Conservation (phyloP, 495 filamentous ascomycete species). For the Penicillium subrubescens region DNA sequence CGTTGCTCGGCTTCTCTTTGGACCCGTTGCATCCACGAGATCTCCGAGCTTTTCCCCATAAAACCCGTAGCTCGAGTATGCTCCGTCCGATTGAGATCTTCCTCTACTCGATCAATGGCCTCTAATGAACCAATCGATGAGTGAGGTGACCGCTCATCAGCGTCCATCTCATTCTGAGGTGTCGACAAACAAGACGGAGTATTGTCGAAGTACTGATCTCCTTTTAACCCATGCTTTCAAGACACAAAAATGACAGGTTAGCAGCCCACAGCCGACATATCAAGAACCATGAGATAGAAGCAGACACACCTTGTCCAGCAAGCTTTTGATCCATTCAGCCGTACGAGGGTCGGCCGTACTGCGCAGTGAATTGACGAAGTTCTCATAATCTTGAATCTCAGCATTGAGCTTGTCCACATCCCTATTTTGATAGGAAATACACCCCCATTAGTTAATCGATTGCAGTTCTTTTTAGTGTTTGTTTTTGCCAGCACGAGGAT, state of each 20-base stretch:
- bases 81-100: constrained; percentile 54
- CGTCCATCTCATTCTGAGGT: constrained; percentile 11
- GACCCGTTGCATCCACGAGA: constrained; percentile 55
- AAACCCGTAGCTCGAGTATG: constrained; percentile 51
- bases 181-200: neutral
- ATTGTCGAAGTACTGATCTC: constrained; percentile 1
- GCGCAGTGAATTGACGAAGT: constrained; percentile 44
- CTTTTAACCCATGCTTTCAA: constrained; percentile 8
- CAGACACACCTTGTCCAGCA: constrained; percentile 45
- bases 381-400: constrained; percentile 53
- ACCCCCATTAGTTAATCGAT: constrained; percentile 10
- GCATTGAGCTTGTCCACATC: constrained; percentile 46
- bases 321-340: constrained; percentile 38
- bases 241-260: neutral
- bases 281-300: neutral
- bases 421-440: constrained; percentile 9
- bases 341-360: constrained; percentile 34
- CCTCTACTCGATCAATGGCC: constrained; percentile 53
- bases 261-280: neutral
- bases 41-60: constrained; percentile 60
- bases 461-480: neutral
- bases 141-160: constrained; percentile 8
- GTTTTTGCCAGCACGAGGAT: neutral
- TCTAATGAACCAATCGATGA: constrained; percentile 58
- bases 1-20: constrained; percentile 23